These are phyloP conservation scores for Grigorovia yakushimaensis DNA, from an alignment of 805 yeast genomes.

Conservation along the genomic window DNA sequence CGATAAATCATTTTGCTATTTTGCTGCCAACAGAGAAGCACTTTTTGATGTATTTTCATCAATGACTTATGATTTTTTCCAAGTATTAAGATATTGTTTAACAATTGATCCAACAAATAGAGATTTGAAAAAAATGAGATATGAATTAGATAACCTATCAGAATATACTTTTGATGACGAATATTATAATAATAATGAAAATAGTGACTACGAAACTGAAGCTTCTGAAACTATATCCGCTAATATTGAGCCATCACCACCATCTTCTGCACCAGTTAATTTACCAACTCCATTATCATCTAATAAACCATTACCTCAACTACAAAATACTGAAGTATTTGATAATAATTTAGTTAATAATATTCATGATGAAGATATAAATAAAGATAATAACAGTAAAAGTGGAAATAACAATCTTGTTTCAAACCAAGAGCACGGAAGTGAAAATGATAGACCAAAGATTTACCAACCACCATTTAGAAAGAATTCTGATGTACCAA, in stretches of 20 bases:
- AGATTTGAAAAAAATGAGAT: constrained; percentile 48
- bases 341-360: background rate
- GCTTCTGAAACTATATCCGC: constrained; percentile 3
- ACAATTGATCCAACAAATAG: constrained; percentile 85
- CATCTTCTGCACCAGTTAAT: constrained; percentile 26
- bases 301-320: constrained; percentile 12
- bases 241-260: constrained; percentile 12
- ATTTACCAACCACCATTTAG: constrained; percentile 1
- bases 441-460: background rate
- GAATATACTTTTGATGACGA: constrained; percentile 83
- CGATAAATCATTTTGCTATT: constrained; percentile 77
- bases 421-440: background rate
- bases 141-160: constrained; percentile 49
- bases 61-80: constrained; percentile 77
- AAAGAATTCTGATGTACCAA: constrained; percentile 8
- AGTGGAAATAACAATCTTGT: background rate
- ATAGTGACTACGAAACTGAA: constrained; percentile 28
- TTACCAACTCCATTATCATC: constrained; percentile 25
- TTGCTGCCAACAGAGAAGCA: constrained; percentile 80
- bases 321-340: constrained; percentile 6
- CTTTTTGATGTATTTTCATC: constrained; percentile 85
- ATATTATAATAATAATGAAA: constrained; percentile 26
- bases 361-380: background rate
- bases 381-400: background rate
- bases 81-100: constrained; percentile 67